Evolutionary conservation across 495 filamentous ascomycete species (phyloP), one percentile per base, ranked within the genome.

Genomic region (Glutinoglossum americanum): DNA sequence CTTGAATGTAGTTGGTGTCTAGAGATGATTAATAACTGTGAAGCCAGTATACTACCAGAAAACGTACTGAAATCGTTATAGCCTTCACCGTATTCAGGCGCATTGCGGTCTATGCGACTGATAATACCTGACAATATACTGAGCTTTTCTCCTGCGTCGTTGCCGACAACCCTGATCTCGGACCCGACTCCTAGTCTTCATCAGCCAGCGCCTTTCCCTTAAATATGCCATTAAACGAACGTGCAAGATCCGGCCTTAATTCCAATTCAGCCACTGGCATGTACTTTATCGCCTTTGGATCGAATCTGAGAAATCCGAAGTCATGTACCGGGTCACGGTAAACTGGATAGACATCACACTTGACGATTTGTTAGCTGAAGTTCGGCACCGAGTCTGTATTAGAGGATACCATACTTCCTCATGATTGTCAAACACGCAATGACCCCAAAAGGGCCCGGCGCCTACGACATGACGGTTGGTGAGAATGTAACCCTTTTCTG

Each of bases 251-350:
- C n/a, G 92, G 92, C 37, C 88, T 77, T 21, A 99, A 77, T 51
- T 76, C 72, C 28, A 99, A 75, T 56, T 84, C 82, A 2, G 78
- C 77, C 21, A 99, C 76, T 8, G 82, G 82, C 87, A 97, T 93
- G 67, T 97, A 96, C 65, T 94, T 94, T 68, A 99, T 94, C 3
- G 83, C 82, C 65, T 86, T 85, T 33, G 93, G 92, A 63, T 97
- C 84, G 71, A 97, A 99, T 58, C 92, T 80, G 39, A 99, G 80
- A 62, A 99, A 87, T 56, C 92, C 92, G 63, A 99, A 99, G 70
- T 99, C 92, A 71, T 99, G 92, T 35, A 99, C 89, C 51, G 92
- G 92, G 65, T 99, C 92, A 64, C 92, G 85, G 68, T 99, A 99
- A 41, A 99, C 87, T n/a, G 92, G 92, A 67, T 85, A 85, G 59